Evolutionary conservation across 805 yeast genomes (phyloP).

Genomic region (Maudiozyma bulderi): DNA sequence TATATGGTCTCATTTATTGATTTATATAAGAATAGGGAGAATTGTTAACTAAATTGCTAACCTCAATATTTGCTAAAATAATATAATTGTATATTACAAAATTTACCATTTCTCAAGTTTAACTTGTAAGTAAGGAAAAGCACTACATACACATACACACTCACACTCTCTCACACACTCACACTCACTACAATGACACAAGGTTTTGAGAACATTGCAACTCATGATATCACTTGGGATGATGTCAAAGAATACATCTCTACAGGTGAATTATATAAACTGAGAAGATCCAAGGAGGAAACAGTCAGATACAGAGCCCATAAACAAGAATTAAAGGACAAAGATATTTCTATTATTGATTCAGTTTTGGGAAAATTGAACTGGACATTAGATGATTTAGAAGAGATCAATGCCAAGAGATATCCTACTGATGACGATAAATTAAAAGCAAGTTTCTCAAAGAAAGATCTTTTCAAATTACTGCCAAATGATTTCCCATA

Average conservation of each 20-base stretch:
- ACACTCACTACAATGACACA: not conserved
- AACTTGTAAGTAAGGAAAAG: not conserved
- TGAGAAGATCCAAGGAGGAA: conserved; percentile 40
- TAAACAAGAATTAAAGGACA: conserved; percentile 31
- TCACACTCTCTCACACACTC: too few relatives aligned
- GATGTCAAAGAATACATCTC: conserved; percentile 32
- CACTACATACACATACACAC: not conserved
- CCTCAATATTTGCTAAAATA: too few relatives aligned
- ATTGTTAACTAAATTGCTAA: too few relatives aligned
- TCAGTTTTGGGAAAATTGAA: conserved; percentile 40
- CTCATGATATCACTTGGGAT: conserved; percentile 34
- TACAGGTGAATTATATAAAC: conserved; percentile 35
- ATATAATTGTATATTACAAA: too few relatives aligned
- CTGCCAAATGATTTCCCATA: conserved; percentile 60
- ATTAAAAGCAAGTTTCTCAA: conserved; percentile 17
- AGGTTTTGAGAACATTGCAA: not conserved
- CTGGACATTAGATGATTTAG: conserved; percentile 37
- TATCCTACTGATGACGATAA: conserved; percentile 17
- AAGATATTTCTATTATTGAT: conserved; percentile 37
- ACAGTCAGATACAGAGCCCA: conserved; percentile 38
- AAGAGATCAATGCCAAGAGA: conserved; percentile 7
- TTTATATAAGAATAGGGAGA: too few relatives aligned
- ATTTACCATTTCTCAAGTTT: not conserved
- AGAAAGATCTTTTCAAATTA: conserved; percentile 31
- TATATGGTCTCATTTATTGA: too few relatives aligned